Percentiles rank a stretch among this genome's conserved stretches.
Evolutionary conservation across 2,329 filamentous ascomycete species (phyloP).

Genomic region (Xylariaceae sp.): DNA sequence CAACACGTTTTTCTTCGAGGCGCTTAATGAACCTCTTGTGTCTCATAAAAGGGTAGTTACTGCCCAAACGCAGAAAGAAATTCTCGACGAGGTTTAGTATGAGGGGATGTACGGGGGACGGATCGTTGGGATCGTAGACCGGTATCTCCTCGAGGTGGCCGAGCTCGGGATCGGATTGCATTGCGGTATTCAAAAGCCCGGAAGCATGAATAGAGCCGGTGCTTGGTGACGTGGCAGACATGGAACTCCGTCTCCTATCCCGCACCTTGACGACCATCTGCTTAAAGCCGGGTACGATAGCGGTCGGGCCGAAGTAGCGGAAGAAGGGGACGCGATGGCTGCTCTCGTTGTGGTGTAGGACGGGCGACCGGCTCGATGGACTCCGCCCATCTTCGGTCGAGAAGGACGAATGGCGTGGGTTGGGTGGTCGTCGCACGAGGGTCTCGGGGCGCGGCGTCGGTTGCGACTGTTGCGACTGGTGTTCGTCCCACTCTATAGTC

Average conservation of each 20-base stretch:
- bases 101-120: conserved; percentile 66
- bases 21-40: conserved; percentile 68
- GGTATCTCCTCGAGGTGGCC: conserved; percentile 54
- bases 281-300: conserved; percentile 87
- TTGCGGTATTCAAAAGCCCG: conserved; percentile 35
- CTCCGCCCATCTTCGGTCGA: conserved; percentile 37
- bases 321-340: conserved; percentile 77
- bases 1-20: conserved; percentile 74
- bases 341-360: conserved; percentile 44
- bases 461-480: conserved; percentile 17
- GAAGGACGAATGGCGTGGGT: conserved; percentile 32
- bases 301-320: conserved; percentile 84
- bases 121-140: conserved; percentile 70
- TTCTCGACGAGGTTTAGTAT: conserved; percentile 73
- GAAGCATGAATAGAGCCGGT: conserved; percentile 29
- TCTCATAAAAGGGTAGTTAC: conserved; percentile 80
- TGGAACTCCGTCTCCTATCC: conserved; percentile 59
- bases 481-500: conserved; percentile 27
- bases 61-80: conserved; percentile 79
- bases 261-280: conserved; percentile 82
- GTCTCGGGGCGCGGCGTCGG: conserved; percentile 22
- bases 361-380: conserved; percentile 38
- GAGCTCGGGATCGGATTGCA: conserved; percentile 38
- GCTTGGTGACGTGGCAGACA: conserved; percentile 48
- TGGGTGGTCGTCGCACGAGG: conserved; percentile 18